These are phyloP conservation scores for Xylaria multiplex DNA, from an alignment of 2,329 filamentous ascomycete species.

Conservation along the genomic window DNA sequence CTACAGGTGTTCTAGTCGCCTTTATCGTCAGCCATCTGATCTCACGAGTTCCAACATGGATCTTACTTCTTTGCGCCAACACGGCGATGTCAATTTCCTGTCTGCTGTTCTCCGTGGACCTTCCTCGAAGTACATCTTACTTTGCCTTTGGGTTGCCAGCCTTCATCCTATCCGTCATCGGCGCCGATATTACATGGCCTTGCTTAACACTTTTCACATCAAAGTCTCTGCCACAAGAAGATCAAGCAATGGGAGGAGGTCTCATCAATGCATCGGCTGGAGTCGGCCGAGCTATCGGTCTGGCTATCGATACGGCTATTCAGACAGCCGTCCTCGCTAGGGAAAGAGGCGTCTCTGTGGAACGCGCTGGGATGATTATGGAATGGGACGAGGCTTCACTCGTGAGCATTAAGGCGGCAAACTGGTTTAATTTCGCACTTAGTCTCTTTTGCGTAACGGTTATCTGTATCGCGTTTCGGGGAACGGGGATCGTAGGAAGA, in stretches of 20 bases:
- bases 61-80: conserved; percentile 68
- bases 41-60: conserved; percentile 65
- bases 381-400: conserved; percentile 60
- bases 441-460: conserved; percentile 56
- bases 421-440: conserved; percentile 64
- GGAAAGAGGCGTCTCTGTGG: conserved; percentile 55
- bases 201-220: conserved; percentile 73
- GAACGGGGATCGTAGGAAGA: conserved; percentile 63
- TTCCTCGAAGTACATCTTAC: conserved; percentile 68
- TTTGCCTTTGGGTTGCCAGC: conserved; percentile 74
- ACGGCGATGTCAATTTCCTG: conserved; percentile 63
- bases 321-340: conserved; percentile 70
- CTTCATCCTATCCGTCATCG: conserved; percentile 72
- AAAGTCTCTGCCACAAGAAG: conserved; percentile 67
- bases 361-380: conserved; percentile 55
- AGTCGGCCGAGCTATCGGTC: conserved; percentile 71
- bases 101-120: conserved; percentile 71
- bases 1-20: conserved; percentile 67
- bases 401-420: conserved; percentile 59
- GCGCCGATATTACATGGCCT: conserved; percentile 74
- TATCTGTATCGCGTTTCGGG: conserved; percentile 60
- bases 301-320: conserved; percentile 72
- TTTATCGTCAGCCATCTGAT: conserved; percentile 66
- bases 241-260: conserved; percentile 74
- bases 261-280: conserved; percentile 74